phyloP scores from a whole-genome alignment of 306 rosid species.

The Cyamopsis tetragonoloba region DNA sequence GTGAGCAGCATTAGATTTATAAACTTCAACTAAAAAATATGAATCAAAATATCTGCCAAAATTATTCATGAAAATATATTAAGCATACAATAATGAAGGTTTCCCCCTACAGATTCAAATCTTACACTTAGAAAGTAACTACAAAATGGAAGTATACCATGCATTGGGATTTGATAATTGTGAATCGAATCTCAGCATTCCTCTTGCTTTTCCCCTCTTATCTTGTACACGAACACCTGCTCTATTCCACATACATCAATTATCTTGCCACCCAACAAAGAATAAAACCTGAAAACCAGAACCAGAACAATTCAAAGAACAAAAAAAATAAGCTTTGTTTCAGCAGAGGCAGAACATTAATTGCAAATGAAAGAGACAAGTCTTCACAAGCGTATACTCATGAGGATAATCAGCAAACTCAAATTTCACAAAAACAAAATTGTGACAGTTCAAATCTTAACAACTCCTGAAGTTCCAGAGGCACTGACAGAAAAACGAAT shows the following conservation, averaged over 20 bases:
- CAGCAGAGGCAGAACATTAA: neutral
- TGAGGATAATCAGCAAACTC: neutral
- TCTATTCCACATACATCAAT: constrained; percentile 16
- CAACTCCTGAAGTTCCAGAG: neutral
- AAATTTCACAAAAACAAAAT: neutral
- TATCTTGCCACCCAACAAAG: constrained; percentile 1
- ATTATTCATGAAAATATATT: neutral
- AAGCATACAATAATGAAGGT: neutral
- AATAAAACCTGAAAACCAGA: constrained; percentile 7
- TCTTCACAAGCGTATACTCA: neutral
- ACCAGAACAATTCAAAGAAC: constrained; percentile 8
- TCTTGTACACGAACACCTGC: constrained; percentile 24
- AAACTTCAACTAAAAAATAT: neutral
- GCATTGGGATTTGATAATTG: constrained; percentile 29
- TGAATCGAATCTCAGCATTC: constrained; percentile 38
- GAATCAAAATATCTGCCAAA: neutral
- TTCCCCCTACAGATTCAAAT: neutral
- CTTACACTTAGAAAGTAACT: neutral
- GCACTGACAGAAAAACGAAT: neutral
- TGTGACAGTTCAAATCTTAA: neutral
- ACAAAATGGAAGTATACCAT: constrained; percentile 16
- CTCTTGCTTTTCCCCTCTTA: constrained; percentile 33
- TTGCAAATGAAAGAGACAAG: constrained; percentile 9
- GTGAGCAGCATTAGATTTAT: neutral
- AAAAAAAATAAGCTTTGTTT: neutral